Conservation (phyloP, 192 early-diverging fungal genomes). For the Backusella tarrabulga region DNA sequence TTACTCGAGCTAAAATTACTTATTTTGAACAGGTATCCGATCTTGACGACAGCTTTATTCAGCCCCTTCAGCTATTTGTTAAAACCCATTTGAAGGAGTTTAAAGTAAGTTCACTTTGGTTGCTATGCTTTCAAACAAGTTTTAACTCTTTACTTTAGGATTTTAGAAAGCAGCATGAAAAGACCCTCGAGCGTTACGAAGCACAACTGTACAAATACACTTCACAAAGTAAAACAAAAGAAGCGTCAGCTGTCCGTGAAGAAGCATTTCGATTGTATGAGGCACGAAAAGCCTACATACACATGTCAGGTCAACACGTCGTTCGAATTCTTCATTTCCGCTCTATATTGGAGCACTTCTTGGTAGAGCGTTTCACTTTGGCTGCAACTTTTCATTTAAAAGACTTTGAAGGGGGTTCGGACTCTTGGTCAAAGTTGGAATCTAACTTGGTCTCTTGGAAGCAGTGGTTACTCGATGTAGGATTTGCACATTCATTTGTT, state of each 20-base stretch:
- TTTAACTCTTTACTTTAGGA: conserved; percentile 18
- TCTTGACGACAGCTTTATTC: conserved; percentile 56
- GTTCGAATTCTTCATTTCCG: conserved; percentile 53
- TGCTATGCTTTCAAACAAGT: neutral
- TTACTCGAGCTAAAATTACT: neutral
- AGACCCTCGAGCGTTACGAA: conserved; percentile 60
- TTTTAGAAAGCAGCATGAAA: conserved; percentile 45
- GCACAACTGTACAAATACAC: conserved; percentile 53
- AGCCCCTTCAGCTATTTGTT: conserved; percentile 55
- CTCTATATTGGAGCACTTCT: conserved; percentile 39
- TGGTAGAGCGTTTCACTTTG: conserved; percentile 39
- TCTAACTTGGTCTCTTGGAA: conserved; percentile 38
- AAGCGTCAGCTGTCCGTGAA: conserved; percentile 58
- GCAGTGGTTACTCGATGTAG: conserved; percentile 39
- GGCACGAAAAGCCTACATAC: conserved; percentile 61
- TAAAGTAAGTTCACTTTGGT: conserved; percentile 42
- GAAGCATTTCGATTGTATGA: conserved; percentile 65
- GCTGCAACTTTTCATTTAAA: conserved; percentile 30
- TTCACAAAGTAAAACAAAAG: conserved; percentile 56
- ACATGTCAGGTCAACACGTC: conserved; percentile 51
- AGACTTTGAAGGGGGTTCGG: conserved; percentile 39
- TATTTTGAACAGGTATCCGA: conserved; percentile 42
- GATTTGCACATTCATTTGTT: neutral
- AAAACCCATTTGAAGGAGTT: conserved; percentile 64
- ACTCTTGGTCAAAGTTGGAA: conserved; percentile 47